Evolutionary conservation across 305 asterid species (phyloP).

Genomic region (Solanum hybrid): DNA sequence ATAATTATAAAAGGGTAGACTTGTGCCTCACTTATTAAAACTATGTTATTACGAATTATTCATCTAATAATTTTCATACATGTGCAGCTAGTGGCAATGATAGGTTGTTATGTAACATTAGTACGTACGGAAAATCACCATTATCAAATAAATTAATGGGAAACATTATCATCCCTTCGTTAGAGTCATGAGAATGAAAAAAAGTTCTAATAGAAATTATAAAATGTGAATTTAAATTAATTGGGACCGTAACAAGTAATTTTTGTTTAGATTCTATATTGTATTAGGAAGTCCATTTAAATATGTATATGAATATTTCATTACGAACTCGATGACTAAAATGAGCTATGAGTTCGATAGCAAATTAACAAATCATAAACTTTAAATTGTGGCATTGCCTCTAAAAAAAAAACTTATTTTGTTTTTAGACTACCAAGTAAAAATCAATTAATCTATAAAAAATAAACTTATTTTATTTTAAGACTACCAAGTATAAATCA

Average conservation of each 20-base stretch:
- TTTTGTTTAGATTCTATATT: no score
- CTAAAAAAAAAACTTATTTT: no score
- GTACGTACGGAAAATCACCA: background rate
- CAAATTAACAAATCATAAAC: no score
- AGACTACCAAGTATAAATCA: no score
- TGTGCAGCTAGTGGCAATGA: background rate
- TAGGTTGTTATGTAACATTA: background rate
- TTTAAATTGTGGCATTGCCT: background rate
- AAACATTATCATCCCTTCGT: background rate
- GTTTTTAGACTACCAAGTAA: no score
- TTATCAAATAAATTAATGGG: background rate
- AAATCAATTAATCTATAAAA: background rate
- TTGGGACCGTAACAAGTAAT: no score
- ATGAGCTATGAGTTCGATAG: background rate
- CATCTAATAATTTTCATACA: background rate
- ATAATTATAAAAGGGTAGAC: background rate
- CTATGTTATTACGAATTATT: background rate
- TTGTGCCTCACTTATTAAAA: background rate
- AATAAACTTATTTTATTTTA: no score
- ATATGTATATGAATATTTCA: no score
- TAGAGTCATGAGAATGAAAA: background rate
- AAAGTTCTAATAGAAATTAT: no score
- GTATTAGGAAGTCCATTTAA: background rate
- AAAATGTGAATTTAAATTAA: rapidly evolving
- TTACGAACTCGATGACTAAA: no score